Base-by-base conservation (phyloP, 805 yeast genomes). In the Metschnikowia vanudenii region DNA sequence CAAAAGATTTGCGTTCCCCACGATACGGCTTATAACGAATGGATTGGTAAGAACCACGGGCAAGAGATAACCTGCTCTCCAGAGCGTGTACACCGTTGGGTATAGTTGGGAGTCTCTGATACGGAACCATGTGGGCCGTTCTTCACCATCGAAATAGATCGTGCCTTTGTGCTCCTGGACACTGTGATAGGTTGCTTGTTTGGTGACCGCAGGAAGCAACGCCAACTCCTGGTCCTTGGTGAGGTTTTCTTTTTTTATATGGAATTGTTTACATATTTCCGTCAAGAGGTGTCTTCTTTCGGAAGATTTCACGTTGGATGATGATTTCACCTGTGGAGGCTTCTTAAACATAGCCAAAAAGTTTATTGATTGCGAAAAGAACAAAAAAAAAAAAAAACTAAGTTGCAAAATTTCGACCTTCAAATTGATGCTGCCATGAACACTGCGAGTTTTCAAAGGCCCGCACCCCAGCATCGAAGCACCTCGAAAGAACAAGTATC, bases 1-100 rank as follows among this genome's bases (percentile, higher is more conserved):
- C 90, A 86, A 85, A 51, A 87, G 65, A 56, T 86, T 78, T 0
- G 98, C 97, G 11, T 97, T 97, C 47, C 79, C 80, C 28, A 74
- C 67, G n/a, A 90, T 66, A 11, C 80, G 79, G 40, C 78, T 83
- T 14, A 92, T 74, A 1, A 92, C 96, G 54, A 76, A 79, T 11
- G 79, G 78, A 60, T 88, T 90, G 0, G 97, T 91, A 47, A 70
- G 65, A 2, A 91, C 79, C 0, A 75, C 61, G 0, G 96, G 96
- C 18, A 89, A 54, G 11, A 88, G 45, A 49, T 67, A 77, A 0
- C 91, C 89, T 32, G 78, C 74, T 19, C 73, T 71, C 94, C 96
- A 88, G 34, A 84, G 63, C 0, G 88, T 81, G 59, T 74, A 86
- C 1, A 88, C 67, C 0, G 96, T 80, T 0, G 99, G 98, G 42